Evolutionary conservation across 345 rosid species (phyloP), one percentile per base, ranked within the genome.

Genomic region (Salix exigua): DNA sequence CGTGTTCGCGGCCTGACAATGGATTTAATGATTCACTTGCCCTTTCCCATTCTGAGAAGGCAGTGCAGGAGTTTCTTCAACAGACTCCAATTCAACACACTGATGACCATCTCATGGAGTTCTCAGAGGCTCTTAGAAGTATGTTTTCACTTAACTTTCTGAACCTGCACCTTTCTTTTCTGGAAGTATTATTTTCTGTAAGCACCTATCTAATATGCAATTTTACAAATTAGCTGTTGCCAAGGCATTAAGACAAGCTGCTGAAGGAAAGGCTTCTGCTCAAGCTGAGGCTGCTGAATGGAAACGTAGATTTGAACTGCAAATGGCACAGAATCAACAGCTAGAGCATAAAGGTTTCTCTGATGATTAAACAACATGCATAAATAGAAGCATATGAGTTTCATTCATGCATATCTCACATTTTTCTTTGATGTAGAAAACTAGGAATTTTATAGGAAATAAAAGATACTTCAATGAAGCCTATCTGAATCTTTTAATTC

Each of bases 231-330:
- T 81, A 96, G 99, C 99, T 91, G 99, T 96, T 88, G 98, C 97
- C 7, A 96, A 94, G 89, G 89, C 97, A 66, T 82, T 94, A 73
- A 87, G 96, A 55, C 89, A 92, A 76, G 96, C 97, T 85, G 97
- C 99, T 67, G 99, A 96, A 86, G 99, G 92, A 64, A 96, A 94
- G 76, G 99, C 97, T 62, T 80, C 91, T 82, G 98, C 98, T 73
- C 98, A 96, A 88, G 97, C 97, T 53, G 98, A 96, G 86, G 98
- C 97, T 74, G 88, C 97, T 80, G 98, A 96, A 82, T 96, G 99
- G 99, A 94, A 96, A 84, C 94, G 97, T 73, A 86, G 90, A 89
- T 96, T 87, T 79, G 97, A 96, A 79, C 77, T 96, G 77, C 97
- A 94, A 88, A 90, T 85, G 83, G 80, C 86, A 19, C 87, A 85